Base-by-base conservation (phyloP, 108 stramenopile species). In the Cyclostephanos tholiformis region DNA sequence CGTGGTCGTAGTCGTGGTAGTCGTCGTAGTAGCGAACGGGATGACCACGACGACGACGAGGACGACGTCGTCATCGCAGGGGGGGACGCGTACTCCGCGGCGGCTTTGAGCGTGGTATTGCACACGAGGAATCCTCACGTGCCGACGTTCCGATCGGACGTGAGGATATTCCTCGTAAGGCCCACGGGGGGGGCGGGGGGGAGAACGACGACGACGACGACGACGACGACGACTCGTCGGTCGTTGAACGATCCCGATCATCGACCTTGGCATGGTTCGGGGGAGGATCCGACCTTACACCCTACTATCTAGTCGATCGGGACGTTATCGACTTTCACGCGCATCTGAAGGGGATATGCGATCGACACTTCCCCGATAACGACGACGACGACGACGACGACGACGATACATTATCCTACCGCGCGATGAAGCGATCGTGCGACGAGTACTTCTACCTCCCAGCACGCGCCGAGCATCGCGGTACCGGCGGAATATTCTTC, bases 371-470 rank as follows among this genome's bases (percentile, higher is more conserved):
- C 52, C 74, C 64, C 68, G 72, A 69, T 29, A 66, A 79, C 29
- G 83, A 82, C 35, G 76, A 77, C 32, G 60, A 70, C 32, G 75
- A 77, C 69, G 57, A 69, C 1, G 77, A 75, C 32, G 85, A 74
- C 35, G 56, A 74, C 32, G 75, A 77, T 65, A 43, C 51, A 10
- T 73, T 88, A 36, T 70, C 82, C 44, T 95, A 95, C 65, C 56
- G 46, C 16, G 20, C 53, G 19, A 86, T 95, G 85, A 97, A 96
- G 56, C 69, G 85, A 63, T 70, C 75, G 6, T 96, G 95, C 70
- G 95, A 96, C 67, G 95, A 91, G 27, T 98, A 98, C 82, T 98
- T 98, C 72, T 98, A 92, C 74, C 75, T 98, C 27, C 97, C 97
- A 0, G 91, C 92, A 29, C 72, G 97, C 20, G 76, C 79, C 16